Evolutionary conservation across 169 alveolate genomes (phyloP), one percentile per base, ranked within the genome.

Genomic region (Sarcocystis neurona): DNA sequence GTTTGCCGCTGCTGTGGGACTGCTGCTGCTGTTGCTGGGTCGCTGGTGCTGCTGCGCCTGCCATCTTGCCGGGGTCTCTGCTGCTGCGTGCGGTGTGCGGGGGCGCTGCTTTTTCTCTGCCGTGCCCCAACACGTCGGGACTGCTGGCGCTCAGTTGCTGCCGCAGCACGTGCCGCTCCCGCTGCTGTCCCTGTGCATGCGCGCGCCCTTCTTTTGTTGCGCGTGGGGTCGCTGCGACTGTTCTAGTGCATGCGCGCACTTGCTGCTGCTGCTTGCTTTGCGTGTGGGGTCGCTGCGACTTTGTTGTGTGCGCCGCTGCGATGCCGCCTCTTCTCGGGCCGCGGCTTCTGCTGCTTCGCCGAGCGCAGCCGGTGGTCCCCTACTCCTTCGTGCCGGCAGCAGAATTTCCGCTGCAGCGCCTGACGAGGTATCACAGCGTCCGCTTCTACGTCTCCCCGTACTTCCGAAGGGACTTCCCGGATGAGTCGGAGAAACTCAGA

Each of bases 341-440:
- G 60, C 15, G 60, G 27, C 27, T 48, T 48, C 15, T 27, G 10
- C n/a, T 66, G 43, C 43, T 66, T 8, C n/a, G 30, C 79, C 37
- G 3, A 8, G 56, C 41, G 34, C 82, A 72, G 88, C 88, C 68
- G 58, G 37, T 79, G 0, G 88, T 60, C 15, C 70, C 34, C 43
- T 82, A 82, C 79, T 82, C 88, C 46, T 82, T 82, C 63, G 27
- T 23, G 34, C 88, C 53, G 63, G 60, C 70, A 27, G 1, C 56
- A 5, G 88, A 82, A 27, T 82, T 44, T 23, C 88, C 88, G 10
- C 47, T 82, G 30, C 79, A 41, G 32, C 88, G 88, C 12, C 68
- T 46, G 15, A 82, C 88, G 30, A 77, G 70, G 44, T 34, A 50
- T 34, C 88, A 82, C 70, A 50, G 78, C 79, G 88, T 82, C n/a